These are phyloP conservation scores for Aspergillus olivimuriae DNA, from an alignment of 495 filamentous ascomycete genomes.

Conservation along the genomic window DNA sequence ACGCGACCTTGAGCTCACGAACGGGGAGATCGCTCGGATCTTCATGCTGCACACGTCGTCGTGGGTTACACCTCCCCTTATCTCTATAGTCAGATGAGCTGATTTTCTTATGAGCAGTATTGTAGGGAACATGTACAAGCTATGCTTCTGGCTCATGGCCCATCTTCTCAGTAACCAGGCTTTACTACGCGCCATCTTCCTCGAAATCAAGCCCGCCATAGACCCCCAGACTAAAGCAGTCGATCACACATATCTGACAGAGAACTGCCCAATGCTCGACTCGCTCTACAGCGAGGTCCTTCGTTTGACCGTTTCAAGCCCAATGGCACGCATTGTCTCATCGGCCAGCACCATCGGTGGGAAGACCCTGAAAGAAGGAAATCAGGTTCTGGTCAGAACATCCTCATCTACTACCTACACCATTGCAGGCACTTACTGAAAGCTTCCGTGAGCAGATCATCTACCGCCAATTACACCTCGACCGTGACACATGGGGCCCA, in stretches of 20 bases:
- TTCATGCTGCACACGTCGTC: conserved; percentile 15
- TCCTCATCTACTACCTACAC: neutral
- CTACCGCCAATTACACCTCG: conserved; percentile 22
- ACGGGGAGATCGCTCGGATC: conserved; percentile 14
- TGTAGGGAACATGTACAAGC: conserved; percentile 19
- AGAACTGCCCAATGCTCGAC: conserved; percentile 14
- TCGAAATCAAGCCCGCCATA: conserved; percentile 13
- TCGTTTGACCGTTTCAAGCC: conserved; percentile 9
- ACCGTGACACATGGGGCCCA: conserved; percentile 11
- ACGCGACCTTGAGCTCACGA: conserved; percentile 7
- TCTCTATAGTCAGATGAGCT: no score
- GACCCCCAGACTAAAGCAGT: conserved; percentile 1
- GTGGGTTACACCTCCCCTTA: conserved; percentile 8
- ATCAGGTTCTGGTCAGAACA: conserved; percentile 8
- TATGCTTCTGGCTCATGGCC: conserved; percentile 16
- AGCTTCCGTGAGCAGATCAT: conserved; percentile 8
- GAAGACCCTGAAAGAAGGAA: conserved; percentile 11
- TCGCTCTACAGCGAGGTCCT: conserved; percentile 15
- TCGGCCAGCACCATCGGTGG: conserved; percentile 10
- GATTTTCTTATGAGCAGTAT: no score
- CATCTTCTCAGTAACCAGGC: conserved; percentile 9
- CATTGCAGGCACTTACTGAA: neutral
- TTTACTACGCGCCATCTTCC: conserved; percentile 8
- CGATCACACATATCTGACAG: conserved; percentile 9
- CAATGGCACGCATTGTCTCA: conserved; percentile 11